Evolutionary conservation across 352 stramenopile species (phyloP), one percentile per base, ranked within the genome.

Genomic region (Globisporangium solare): DNA sequence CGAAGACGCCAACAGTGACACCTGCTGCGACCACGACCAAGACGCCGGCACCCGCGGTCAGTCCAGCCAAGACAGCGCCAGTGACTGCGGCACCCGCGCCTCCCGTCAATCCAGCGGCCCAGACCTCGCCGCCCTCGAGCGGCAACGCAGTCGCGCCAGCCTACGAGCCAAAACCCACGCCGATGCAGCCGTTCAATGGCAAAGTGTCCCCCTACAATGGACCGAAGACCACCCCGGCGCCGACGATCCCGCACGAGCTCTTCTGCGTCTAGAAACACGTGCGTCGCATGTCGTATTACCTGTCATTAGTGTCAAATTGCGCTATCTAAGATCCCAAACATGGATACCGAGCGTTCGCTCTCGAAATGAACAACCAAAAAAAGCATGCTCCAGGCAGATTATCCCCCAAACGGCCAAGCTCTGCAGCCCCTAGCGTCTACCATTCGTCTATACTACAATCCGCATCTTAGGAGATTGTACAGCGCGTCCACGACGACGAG

Each of bases 381-480:
- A 17, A 52, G 14, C 47, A 21, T 41, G 22, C 35, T 43, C 11
- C 49, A 54, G 41, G 12, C 49, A 54, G 41, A n/a, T 18, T 40
- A 43, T 45, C 35, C n/a, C n/a, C 46, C 46, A 54, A 54, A 54
- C 5, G 27, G 6, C 27, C 27, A 35, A 35, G 27, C 10, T 35
- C 6, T 35, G 27, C 27, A 35, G 27, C 27, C 27, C 27, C 27
- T 27, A 27, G 24, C 24, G 24, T 27, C 24, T 35, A 35, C 27
- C 27, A 35, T 35, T 35, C 27, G 27, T 35, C 27, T 35, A 35
- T 35, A 35, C 27, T 35, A 35, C 27, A 35, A 35, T 35, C 27
- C 4, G 27, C 27, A 35, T 35, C 61, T 68, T 88, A 89, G 54
- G 67, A 80, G 63, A 89, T 86, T 22, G 61, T 76, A 58, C 78